Base-by-base conservation (phyloP, 192 early-diverging fungal genomes). In the Radiomyces spectabilis region DNA sequence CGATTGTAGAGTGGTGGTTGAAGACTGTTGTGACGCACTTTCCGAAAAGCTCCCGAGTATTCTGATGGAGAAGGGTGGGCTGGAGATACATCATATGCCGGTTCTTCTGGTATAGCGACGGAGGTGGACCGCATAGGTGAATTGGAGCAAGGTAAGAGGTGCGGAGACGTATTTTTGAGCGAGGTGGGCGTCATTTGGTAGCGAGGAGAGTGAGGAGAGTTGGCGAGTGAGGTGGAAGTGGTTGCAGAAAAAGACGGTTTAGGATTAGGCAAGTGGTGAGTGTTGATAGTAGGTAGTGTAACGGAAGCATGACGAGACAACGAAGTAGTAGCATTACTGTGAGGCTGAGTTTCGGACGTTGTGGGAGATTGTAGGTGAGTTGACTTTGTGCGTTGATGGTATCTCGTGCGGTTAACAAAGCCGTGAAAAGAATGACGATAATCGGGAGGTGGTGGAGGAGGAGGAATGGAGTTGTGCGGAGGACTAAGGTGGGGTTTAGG, bases 201-300 rank as follows among this genome's bases (percentile, higher is more conserved):
- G 8, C 33, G 47, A 24, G 57, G 18, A 24, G 18, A 32, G 15
- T 38, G 48, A 26, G 29, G 24, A 5, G 33, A 24, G 29, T 42
- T 51, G 9, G 57, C 21, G 32, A 16, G 19, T 59, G 51, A 59
- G 3, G 37, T 25, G 16, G 41, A 52, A 15, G 41, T 33, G 29
- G 40, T 44, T 13, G 59, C 31, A 41, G 34, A 45, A 19, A 37
- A 37, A 24, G 59, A 40, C 9, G 39, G 29, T 39, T 59, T 61
- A 10, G 41, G 59, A 5, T 26, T 33, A 18, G 31, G 42, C 19
- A 24, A 21, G 9, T 27, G 50, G 10, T 16, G 5, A 34, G 51
- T 51, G 22, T 61, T 51, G 50, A 61, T 51, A 27, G 59, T 19
- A 35, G 51, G 59, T 22, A 52, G 24, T 2, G 24, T 40, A 1